Percentiles rank a stretch among this genome's conserved stretches.
Conservation (phyloP, 2,329 filamentous ascomycete species). For the Microdochium nivale region DNA sequence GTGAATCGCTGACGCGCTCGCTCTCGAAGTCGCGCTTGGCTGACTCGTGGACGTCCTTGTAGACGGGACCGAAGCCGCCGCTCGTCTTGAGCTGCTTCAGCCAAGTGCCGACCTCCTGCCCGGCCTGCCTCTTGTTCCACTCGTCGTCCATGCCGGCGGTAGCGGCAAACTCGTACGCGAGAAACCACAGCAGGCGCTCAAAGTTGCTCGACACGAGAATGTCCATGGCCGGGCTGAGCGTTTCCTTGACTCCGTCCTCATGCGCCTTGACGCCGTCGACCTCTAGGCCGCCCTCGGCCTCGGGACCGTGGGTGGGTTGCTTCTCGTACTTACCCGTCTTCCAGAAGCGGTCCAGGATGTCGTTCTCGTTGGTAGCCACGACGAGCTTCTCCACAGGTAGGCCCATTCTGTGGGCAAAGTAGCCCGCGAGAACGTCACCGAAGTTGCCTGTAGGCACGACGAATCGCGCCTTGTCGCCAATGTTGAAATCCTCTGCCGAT, state of each 20-base stretch:
- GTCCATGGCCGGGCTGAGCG: conserved; percentile 92
- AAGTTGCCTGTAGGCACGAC: conserved; percentile 96
- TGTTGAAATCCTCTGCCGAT: conserved; percentile 48
- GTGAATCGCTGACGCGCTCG: conserved; percentile 58
- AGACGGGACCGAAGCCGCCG: conserved; percentile 74
- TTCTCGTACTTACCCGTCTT: conserved; percentile 86
- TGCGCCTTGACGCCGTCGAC: conserved; percentile 56
- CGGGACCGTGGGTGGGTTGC: conserved; percentile 51
- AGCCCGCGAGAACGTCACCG: conserved; percentile 82
- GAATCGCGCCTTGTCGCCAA: conserved; percentile 67
- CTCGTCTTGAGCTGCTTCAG: conserved; percentile 69
- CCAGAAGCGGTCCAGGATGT: conserved; percentile 95
- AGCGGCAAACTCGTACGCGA: conserved; percentile 64
- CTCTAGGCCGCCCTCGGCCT: conserved; percentile 55
- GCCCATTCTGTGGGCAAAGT: conserved; percentile 86
- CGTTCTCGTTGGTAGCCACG: conserved; percentile 94
- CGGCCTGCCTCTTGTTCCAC: conserved; percentile 60
- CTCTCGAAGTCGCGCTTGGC: conserved; percentile 73
- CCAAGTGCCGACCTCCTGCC: conserved; percentile 72
- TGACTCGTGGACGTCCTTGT: conserved; percentile 59
- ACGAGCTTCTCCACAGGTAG: conserved; percentile 82
- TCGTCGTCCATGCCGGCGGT: conserved; percentile 52
- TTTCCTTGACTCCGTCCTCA: conserved; percentile 76
- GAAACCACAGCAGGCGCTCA: conserved; percentile 89
- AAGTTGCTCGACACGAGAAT: conserved; percentile 96